Base-by-base conservation (phyloP, 1,139 yeast genomes). In the Wickerhamiella infanticola region DNA sequence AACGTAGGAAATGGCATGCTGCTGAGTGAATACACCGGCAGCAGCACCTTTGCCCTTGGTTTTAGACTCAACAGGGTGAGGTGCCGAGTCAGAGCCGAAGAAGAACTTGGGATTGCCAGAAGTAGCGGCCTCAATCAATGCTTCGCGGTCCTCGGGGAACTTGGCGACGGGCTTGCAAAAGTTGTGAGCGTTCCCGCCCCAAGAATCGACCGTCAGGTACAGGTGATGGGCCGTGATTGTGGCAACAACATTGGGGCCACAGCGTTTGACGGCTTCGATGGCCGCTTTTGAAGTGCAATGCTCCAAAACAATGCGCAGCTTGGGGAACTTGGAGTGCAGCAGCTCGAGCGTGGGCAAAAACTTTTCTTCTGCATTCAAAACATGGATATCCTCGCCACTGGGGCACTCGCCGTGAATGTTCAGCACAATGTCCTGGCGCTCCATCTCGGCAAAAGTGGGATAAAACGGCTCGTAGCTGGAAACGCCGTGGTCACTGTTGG, bases 111-210 rank as follows among this genome's bases (percentile, higher is more conserved):
- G 85, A 54, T 81, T 79, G 6, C 97, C 98, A 1, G 93, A 79
- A 8, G 84, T 80, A 3, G 97, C 98, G 35, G 98, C 97, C 37
- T 69, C 72, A 9, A 90, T 73, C 46, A 90, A 67, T 1, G 95
- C 90, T 46, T 76, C 69, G 56, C 82, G 75, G 60, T 90, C 98
- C 31, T 68, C 70, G 27, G 97, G 96, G 38, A 88, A 68, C 62
- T 90, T 90, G 35, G 98, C 98, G 42, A 90, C 98, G 6, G 98
- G 99, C 63, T 93, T 90, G 69, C 99, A 90, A 65, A 80, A 90
- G 59, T 90, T 85, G 58, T 85, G 75, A 38, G 97, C 88, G 59
- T 86, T 82, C 3, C 97, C 97, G 4, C 96, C 96, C 96, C 97
- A 93, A 53, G 78, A 79, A 62, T 93, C 97, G 45, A 93, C 78